Evolutionary conservation across 2,329 filamentous ascomycete genomes (phyloP).

Genomic region (Colletotrichum sojae): DNA sequence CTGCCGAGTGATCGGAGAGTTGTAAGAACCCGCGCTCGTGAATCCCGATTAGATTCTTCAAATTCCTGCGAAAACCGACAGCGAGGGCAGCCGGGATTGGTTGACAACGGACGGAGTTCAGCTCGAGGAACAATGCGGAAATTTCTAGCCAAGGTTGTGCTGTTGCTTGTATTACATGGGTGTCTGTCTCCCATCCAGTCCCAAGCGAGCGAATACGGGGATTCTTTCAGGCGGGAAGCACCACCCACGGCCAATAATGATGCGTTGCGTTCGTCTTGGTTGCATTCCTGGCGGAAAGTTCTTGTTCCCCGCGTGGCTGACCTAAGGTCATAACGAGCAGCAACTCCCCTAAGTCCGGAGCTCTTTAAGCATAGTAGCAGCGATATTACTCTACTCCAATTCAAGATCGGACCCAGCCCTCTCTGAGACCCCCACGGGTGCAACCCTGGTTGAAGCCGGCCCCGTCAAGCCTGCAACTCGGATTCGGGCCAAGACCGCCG

Average conservation of each 20-base stretch:
- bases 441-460: background rate
- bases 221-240: background rate
- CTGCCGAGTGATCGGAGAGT: background rate
- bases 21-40: background rate
- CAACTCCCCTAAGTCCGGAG: background rate
- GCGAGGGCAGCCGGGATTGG: background rate
- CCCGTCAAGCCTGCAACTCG: background rate
- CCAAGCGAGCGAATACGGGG: background rate
- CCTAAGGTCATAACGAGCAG: background rate
- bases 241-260: background rate
- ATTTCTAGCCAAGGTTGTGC: background rate
- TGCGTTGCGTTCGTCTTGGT: background rate
- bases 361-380: background rate
- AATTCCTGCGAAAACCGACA: background rate
- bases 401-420: too few species aligned
- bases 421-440: background rate
- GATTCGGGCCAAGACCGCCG: background rate
- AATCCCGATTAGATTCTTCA: background rate
- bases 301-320: background rate
- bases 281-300: background rate
- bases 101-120: background rate
- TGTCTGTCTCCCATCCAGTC: background rate
- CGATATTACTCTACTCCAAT: too few species aligned
- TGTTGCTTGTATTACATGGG: background rate
- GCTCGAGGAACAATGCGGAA: background rate